These are phyloP conservation scores for Dysphania ambrosioides DNA, from an alignment of 148 eudicot species.

Conservation along the genomic window DNA sequence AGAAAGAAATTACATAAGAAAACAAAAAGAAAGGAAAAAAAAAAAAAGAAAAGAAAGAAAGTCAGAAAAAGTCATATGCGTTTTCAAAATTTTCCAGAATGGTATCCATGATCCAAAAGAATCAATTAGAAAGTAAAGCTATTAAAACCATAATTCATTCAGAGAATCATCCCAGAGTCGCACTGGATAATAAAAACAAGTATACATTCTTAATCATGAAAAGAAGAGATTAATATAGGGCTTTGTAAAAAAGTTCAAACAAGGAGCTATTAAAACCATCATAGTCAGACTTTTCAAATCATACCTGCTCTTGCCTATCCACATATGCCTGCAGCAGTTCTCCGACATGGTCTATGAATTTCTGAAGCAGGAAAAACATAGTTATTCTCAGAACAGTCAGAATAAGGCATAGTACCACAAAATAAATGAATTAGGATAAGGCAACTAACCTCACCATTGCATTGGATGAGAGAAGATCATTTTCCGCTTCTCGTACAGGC, in stretches of 20 bases:
- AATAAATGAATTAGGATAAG: conserved; percentile 21
- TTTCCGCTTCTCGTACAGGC: conserved; percentile 91
- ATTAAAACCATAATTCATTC: neutral
- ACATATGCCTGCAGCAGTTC: conserved; percentile 94
- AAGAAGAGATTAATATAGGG: neutral
- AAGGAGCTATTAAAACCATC: conserved; percentile 1
- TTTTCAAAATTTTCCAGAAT: neutral
- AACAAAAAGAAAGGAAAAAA: neutral
- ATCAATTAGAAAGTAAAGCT: neutral
- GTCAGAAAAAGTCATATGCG: neutral
- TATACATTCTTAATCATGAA: too few relatives aligned
- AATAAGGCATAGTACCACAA: conserved; percentile 1
- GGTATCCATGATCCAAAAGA: neutral
- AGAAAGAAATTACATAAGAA: neutral
- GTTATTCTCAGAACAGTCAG: conserved; percentile 15
- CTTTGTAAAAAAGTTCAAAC: neutral
- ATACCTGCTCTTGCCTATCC: conserved; percentile 95
- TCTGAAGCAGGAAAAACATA: conserved; percentile 44
- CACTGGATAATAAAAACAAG: neutral
- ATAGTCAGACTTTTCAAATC: neutral
- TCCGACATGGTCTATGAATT: conserved; percentile 89
- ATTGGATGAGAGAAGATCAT: conserved; percentile 87
- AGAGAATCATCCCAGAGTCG: neutral
- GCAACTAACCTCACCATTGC: conserved; percentile 79
- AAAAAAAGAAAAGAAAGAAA: neutral